phyloP scores from a whole-genome alignment of 176 grass and related monocot genomes.

The Oryza brachyantha region DNA sequence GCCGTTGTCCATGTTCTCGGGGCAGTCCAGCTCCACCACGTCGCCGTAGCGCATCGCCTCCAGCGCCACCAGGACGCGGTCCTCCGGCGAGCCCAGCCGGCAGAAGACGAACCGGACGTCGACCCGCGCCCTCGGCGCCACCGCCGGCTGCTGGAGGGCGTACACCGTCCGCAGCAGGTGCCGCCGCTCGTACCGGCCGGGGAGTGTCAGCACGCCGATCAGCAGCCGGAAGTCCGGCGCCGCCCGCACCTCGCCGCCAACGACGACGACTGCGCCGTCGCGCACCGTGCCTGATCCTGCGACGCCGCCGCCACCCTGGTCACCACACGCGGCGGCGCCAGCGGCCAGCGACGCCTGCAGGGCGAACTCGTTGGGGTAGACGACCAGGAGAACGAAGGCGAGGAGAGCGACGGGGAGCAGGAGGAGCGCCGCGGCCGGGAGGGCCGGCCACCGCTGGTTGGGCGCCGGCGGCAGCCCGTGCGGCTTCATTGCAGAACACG shows the following conservation, averaged over 20 bases:
- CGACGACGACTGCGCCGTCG: no score
- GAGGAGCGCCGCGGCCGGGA: conserved; percentile 2
- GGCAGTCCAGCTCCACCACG: conserved; percentile 46
- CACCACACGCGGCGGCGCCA: neutral
- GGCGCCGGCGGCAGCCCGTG: neutral
- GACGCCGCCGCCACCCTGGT: neutral
- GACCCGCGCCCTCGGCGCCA: neutral
- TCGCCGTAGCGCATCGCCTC: conserved; percentile 48
- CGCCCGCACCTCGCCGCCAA: neutral
- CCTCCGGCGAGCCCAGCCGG: conserved; percentile 28
- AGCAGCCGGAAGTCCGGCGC: conserved; percentile 35
- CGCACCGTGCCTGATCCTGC: no score
- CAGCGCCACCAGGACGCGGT: conserved; percentile 29
- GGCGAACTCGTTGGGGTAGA: conserved; percentile 35
- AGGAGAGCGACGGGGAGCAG: conserved; percentile 29
- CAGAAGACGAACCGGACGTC: conserved; percentile 58
- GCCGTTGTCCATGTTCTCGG: conserved; percentile 51
- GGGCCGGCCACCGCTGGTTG: neutral
- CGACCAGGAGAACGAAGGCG: conserved; percentile 20
- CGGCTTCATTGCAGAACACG: neutral
- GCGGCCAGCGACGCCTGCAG: neutral
- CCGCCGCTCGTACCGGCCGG: conserved; percentile 44
- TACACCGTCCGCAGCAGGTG: conserved; percentile 44
- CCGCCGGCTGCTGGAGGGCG: conserved; percentile 30
- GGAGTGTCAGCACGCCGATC: conserved; percentile 37